Conservation (phyloP, 768 basidiomycete species). For the Rhizopogon roseolus region DNA sequence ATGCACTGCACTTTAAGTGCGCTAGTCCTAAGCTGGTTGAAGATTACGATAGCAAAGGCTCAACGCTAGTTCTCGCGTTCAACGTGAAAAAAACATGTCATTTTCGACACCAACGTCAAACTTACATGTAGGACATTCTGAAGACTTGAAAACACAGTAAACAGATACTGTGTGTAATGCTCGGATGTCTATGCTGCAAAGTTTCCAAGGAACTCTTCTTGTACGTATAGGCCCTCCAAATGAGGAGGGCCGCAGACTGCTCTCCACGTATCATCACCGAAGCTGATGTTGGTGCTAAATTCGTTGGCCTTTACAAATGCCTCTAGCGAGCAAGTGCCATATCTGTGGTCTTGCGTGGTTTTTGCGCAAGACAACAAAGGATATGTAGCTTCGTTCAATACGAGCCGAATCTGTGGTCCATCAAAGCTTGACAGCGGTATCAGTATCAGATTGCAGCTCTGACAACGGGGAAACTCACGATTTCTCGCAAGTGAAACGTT, state of each 20-base stretch:
- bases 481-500: constrained; percentile 26
- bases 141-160: too few species aligned
- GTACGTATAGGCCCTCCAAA: background rate
- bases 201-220: background rate
- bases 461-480: constrained; percentile 10
- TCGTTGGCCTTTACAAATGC: constrained; percentile 22
- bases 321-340: constrained; percentile 28
- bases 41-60: too few species aligned
- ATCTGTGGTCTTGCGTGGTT: constrained; percentile 15
- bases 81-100: too few species aligned
- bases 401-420: constrained; percentile 28
- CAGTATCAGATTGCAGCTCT: background rate
- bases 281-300: constrained; percentile 14
- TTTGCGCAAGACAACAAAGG: constrained; percentile 24
- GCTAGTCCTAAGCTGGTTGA: too few species aligned
- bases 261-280: constrained; percentile 29
- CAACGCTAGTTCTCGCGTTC: too few species aligned
- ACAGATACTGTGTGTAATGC: too few species aligned
- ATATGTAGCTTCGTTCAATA: constrained; percentile 31
- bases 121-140: too few species aligned
- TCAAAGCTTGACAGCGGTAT: constrained; percentile 7
- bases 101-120: too few species aligned
- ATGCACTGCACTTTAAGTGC: too few species aligned
- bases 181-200: background rate
- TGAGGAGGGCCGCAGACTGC: constrained; percentile 21